Percentiles rank a stretch among this genome's conserved stretches.
Conservation (phyloP, 2,329 filamentous ascomycete genomes). For the Botryosphaeria dothidea region DNA sequence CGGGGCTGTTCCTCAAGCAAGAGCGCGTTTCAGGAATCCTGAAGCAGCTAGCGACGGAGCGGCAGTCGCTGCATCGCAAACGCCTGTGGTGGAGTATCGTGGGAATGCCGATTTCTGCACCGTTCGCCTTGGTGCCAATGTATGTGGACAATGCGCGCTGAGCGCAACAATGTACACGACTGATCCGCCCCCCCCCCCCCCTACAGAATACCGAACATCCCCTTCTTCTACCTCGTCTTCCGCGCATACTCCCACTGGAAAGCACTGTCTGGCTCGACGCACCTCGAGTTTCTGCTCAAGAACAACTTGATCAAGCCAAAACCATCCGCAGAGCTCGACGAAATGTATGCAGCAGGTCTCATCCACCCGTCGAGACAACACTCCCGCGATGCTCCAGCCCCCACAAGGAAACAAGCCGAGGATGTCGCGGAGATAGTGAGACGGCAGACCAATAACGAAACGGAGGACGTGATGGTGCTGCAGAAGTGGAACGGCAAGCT, state of each 20-base stretch:
- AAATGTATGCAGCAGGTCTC: slow-evolving; percentile 65
- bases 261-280: slow-evolving; percentile 79
- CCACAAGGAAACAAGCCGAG: slow-evolving; percentile 39
- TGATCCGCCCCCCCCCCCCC: background rate
- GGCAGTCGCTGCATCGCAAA: slow-evolving; percentile 74
- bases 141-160: slow-evolving; percentile 50
- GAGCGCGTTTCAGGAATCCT: slow-evolving; percentile 67
- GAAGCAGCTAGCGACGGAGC: slow-evolving; percentile 71
- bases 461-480: slow-evolving; percentile 51
- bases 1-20: slow-evolving; percentile 66
- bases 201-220: slow-evolving; percentile 80
- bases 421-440: slow-evolving; percentile 41
- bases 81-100: slow-evolving; percentile 79
- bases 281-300: slow-evolving; percentile 78
- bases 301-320: slow-evolving; percentile 67
- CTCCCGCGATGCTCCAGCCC: slow-evolving; percentile 39
- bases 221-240: slow-evolving; percentile 95
- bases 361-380: slow-evolving; percentile 44
- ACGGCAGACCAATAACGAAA: slow-evolving; percentile 41
- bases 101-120: slow-evolving; percentile 79
- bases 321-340: slow-evolving; percentile 70
- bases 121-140: slow-evolving; percentile 83
- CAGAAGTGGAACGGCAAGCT: slow-evolving; percentile 53
- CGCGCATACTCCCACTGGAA: slow-evolving; percentile 62
- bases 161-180: slow-evolving; percentile 12